Conservation (phyloP, 106 monocot genomes). For the Vanilla planifolia region DNA sequence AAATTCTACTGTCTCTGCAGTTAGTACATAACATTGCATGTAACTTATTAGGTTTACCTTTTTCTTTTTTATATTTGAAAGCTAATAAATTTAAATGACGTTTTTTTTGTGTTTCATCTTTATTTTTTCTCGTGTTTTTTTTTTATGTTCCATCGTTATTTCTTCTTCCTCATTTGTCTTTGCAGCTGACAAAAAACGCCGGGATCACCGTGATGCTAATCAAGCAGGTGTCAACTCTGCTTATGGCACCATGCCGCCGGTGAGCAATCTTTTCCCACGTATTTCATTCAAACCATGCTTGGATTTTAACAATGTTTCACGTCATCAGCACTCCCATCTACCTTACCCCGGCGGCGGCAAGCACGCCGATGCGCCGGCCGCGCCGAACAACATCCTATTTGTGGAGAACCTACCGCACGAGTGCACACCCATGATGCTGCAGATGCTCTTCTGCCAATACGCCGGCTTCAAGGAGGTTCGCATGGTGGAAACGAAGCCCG, state of each 20-base stretch:
- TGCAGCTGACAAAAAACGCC: constrained; percentile 76
- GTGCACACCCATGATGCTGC: constrained; percentile 83
- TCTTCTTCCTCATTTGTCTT: neutral
- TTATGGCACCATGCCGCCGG: constrained; percentile 73
- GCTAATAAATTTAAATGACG: too few relatives aligned
- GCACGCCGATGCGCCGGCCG: constrained; percentile 52
- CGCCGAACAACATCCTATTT: constrained; percentile 88
- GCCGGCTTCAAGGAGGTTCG: constrained; percentile 92
- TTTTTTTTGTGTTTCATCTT: too few relatives aligned
- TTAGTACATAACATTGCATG: too few relatives aligned
- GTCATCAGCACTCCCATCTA: constrained; percentile 70
- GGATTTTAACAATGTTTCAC: neutral
- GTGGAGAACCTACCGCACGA: constrained; percentile 91
- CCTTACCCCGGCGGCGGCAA: constrained; percentile 56
- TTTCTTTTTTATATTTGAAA: too few relatives aligned
- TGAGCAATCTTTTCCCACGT: constrained; percentile 19
- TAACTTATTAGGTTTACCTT: too few relatives aligned
- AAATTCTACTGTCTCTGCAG: too few relatives aligned
- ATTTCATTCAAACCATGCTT: neutral
- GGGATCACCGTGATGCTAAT: constrained; percentile 63
- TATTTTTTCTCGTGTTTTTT: too few relatives aligned
- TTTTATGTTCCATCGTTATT: too few relatives aligned
- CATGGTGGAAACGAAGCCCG: constrained; percentile 88
- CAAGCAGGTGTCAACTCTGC: constrained; percentile 44
- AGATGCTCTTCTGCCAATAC: constrained; percentile 94